Base-by-base conservation (phyloP, 768 basidiomycete species). In the Ramaria sp. region DNA sequence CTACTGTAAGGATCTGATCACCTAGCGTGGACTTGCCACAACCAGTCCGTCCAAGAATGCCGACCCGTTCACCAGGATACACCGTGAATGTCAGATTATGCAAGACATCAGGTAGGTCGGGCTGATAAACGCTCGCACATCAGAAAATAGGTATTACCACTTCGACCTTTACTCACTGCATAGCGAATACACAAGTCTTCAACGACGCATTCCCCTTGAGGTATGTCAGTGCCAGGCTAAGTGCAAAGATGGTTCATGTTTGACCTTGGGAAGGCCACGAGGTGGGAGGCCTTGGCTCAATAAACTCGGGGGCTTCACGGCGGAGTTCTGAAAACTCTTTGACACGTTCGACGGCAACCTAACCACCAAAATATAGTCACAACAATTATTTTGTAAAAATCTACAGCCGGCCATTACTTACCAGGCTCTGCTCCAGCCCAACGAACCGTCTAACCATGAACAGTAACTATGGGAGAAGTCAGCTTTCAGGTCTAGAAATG, bases 371-470 rank as follows among this genome's bases (percentile, higher is more conserved):
- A 54, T 5, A 2, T 24, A n/a, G 54, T 20, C 17, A 20, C 27
- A 2, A 27, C 27, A 27, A 31, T 12, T n/a, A 15, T 3, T 43
- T n/a, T 43, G 20, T n/a, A 2, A 43, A 9, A 2, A 9, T 43
- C 1, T n/a, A 5, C 22, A 52, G 9, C 24, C 54, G 17, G 7
- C 12, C 34, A 22, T 19, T 7, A 60, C 71, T 59, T 58, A 89
- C 92, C 91, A 96, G 92, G 12, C 87, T 87, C 69, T 96, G 92
- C 65, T 96, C 91, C 19, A 95, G 73, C 19, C 87, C 82, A 30
- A 94, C 91, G 60, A 91, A 91, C 46, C 89, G 79, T 51, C 88
- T 79, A 49, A 91, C 84, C 71, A 85, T 70, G 70, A 86, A 83
- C 53, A 86, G 64, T 31, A 88, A 65, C 77, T 77, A 65, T 51